Evolutionary conservation across 2,329 filamentous ascomycete genomes (phyloP), one percentile per base, ranked within the genome.

Genomic region (Aureobasidium sp.): DNA sequence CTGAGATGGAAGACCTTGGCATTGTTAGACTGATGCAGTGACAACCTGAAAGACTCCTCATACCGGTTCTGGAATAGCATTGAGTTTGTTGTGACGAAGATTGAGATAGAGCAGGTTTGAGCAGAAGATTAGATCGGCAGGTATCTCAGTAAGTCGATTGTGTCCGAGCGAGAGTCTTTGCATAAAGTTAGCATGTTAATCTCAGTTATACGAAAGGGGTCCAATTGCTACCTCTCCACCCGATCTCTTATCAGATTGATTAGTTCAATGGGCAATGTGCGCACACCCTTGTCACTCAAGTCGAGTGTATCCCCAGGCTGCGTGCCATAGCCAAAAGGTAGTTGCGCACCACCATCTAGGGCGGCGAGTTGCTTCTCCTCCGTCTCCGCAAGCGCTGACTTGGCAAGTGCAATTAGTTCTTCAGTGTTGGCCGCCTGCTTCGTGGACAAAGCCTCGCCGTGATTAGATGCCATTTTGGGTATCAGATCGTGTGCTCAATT

Each of bases 1-100:
- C 85, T 87, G 65, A 97, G 82, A 73, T 91, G 87, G 72, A 93
- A 92, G 63, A 97, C 84, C 91, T 96, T 71, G 66, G 56, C 69
- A 62, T 48, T 69, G 62, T 74, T 64, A 73, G 69, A 52, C 47
- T 23, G 26, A 15, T 23, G 17, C 20, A 32, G 17, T 42, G 5
- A 5, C 9, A 27, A 15, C 15, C 12, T 36, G 41, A 26, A 29
- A 13, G 26, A 9, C n/a, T 39, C 58, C 60, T 78, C 84, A 65
- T 79, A 88, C 85, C 66, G 81, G 81, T 69, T 80, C 80, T 50
- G 86, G 86, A 68, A 89, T 87, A 70, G 87, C 82, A 66, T 81
- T 76, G 70, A 92, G 86, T 68, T 84, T 79, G 71, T 92, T 93
- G 75, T 88, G 88, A 71, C 89, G 81, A 65, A 91, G 85, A 68